phyloP scores from a whole-genome alignment of 2,329 filamentous ascomycete genomes.

The Cytospora chrysosperma region DNA sequence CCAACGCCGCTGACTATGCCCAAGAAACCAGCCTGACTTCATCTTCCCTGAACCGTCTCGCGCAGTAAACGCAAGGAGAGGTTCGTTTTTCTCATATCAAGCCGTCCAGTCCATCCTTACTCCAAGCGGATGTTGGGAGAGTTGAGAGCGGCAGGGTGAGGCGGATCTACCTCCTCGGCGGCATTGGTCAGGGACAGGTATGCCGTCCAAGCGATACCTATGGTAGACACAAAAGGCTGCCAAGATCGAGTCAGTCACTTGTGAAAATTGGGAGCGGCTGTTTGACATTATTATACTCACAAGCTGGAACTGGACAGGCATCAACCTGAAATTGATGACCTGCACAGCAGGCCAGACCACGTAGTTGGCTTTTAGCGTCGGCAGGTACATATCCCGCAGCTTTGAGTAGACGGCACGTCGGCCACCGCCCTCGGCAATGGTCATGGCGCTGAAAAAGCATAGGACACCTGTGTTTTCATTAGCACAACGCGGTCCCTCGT shows the following conservation, averaged over 20 bases:
- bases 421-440: slow-evolving; percentile 87
- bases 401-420: slow-evolving; percentile 76
- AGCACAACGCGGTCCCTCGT: not conserved
- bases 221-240: slow-evolving; percentile 90
- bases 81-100: not conserved
- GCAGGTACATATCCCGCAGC: slow-evolving; percentile 89
- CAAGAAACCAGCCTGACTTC: slow-evolving; percentile 4
- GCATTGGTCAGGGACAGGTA: slow-evolving; percentile 93
- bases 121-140: slow-evolving; percentile 39
- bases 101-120: slow-evolving; percentile 14
- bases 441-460: slow-evolving; percentile 95
- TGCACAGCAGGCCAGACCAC: slow-evolving; percentile 94
- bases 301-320: slow-evolving; percentile 95
- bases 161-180: slow-evolving; percentile 62
- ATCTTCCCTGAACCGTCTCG: not conserved
- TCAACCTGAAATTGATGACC: slow-evolving; percentile 91
- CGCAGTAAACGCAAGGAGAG: not conserved
- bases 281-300: slow-evolving; percentile 56
- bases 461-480: slow-evolving; percentile 56
- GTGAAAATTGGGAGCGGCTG: not conserved
- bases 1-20: slow-evolving; percentile 18
- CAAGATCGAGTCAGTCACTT: slow-evolving; percentile 20
- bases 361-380: slow-evolving; percentile 93
- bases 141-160: slow-evolving; percentile 32
- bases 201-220: slow-evolving; percentile 97